Base-by-base conservation (phyloP, 768 basidiomycete species). In the Boletus rubroflammeus region DNA sequence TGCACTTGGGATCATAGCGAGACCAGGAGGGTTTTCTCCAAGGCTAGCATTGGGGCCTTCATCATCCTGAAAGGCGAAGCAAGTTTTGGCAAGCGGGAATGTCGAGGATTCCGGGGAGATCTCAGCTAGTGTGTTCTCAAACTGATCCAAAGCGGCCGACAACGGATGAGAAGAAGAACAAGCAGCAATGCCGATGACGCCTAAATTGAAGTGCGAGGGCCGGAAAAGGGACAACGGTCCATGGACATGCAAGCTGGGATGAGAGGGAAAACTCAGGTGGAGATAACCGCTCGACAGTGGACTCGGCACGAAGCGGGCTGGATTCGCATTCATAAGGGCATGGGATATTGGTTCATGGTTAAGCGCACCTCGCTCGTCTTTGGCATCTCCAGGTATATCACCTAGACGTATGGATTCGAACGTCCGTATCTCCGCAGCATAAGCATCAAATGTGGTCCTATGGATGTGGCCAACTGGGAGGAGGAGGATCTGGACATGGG, bases 121-220 rank as follows among this genome's bases (percentile, higher is more conserved):
- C 51, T 90, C 82, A 13, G 76, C 73, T 17, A 95, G 60, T 0
- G 80, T 67, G 5, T 79, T 77, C 60, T 86, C 81, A 65, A 93
- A 92, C 58, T 91, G 81, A 28, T 80, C 73, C 56, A 80, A 76
- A 61, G 84, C 77, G 15, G 80, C 72, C 5, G 78, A 68, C 25
- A 83, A 66, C 5, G 82, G 72, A 52, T 83, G 79, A 28, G 75
- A 73, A 56, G 79, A 76, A 11, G 83, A 80, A 62, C 81, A 87
- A 29, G 85, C 80, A 25, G 93, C 84, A 31, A 99, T 78, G 10
- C 95, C 97, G 62, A 99, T 85, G 50, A 96, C 85, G 21, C 88
- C 93, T 17, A 98, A 74, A 3, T 93, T 86, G 56, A 93, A 93
- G 57, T 87, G 84, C 2, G 88, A 94, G 46, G 83, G 82, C 39